Evolutionary conservation across 2,329 filamentous ascomycete species (phyloP).

Genomic region (Fusarium pseudograminearum): DNA sequence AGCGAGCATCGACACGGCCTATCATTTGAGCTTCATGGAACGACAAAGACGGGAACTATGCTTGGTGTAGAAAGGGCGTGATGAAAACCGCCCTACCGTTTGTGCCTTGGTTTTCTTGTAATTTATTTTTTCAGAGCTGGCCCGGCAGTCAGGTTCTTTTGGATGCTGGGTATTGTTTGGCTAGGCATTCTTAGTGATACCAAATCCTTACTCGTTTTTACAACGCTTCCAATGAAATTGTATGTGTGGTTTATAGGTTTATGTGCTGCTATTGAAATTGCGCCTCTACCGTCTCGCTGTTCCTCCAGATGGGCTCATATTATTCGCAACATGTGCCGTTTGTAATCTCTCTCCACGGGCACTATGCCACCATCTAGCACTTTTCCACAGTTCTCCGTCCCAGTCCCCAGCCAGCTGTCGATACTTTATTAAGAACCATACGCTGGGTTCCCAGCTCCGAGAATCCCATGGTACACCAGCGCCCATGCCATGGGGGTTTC

Average conservation of each 20-base stretch:
- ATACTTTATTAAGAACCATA: slow-evolving; percentile 60
- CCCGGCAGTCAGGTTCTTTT: slow-evolving; percentile 31
- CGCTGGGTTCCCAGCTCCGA: slow-evolving; percentile 58
- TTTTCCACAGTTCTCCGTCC: slow-evolving; percentile 54
- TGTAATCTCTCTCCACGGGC: slow-evolving; percentile 45
- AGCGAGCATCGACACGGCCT: slow-evolving; percentile 36
- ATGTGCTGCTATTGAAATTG: background rate
- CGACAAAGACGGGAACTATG: slow-evolving; percentile 27
- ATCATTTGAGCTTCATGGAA: slow-evolving; percentile 23
- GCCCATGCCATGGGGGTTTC: slow-evolving; percentile 46
- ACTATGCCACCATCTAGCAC: slow-evolving; percentile 49
- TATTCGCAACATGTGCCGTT: slow-evolving; percentile 5
- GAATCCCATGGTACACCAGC: slow-evolving; percentile 59
- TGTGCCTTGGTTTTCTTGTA: slow-evolving; percentile 30
- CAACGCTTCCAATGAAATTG: slow-evolving; percentile 25
- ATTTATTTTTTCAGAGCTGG: slow-evolving; percentile 30
- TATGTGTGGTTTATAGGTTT: slow-evolving; percentile 35
- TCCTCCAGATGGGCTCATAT: background rate
- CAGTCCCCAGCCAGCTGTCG: slow-evolving; percentile 51
- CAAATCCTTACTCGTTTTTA: slow-evolving; percentile 47
- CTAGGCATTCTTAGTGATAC: slow-evolving; percentile 53
- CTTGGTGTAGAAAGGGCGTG: slow-evolving; percentile 45
- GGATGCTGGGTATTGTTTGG: slow-evolving; percentile 46
- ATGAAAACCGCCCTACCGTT: slow-evolving; percentile 45
- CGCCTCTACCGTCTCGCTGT: slow-evolving; percentile 3